Conservation (phyloP, 306 rosid species). For the Acacia acuminata region DNA sequence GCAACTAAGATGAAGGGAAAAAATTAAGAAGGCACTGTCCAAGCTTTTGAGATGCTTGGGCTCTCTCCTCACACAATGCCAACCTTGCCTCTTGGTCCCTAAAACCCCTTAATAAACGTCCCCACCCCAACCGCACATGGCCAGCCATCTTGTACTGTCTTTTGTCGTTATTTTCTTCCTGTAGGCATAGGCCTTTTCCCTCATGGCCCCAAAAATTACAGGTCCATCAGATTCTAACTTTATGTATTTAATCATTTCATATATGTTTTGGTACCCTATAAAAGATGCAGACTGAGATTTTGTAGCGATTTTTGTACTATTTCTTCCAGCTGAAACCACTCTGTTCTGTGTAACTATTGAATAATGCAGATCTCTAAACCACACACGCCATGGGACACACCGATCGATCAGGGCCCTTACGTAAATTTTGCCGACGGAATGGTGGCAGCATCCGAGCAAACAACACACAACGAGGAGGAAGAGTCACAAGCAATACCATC, state of each 20-base stretch:
- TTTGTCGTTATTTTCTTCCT: not conserved
- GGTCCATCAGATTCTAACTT: not conserved
- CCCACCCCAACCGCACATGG: not conserved
- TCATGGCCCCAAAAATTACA: not conserved
- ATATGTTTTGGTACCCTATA: not conserved
- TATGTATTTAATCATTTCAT: not conserved
- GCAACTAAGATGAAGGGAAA: not conserved
- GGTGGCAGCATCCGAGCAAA: conserved; percentile 73
- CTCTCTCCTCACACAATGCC: not conserved
- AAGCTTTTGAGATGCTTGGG: not conserved
- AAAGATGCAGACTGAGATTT: conserved; percentile 18
- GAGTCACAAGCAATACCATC: conserved; percentile 40
- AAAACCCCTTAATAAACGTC: not conserved
- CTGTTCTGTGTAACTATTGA: conserved; percentile 33
- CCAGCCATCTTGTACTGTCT: not conserved
- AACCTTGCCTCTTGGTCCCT: not conserved
- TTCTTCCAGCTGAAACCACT: conserved; percentile 34
- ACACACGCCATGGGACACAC: conserved; percentile 38
- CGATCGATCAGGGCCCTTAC: conserved; percentile 87
- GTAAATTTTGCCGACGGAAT: conserved; percentile 73
- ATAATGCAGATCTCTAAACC: conserved; percentile 46
- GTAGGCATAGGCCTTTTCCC: not conserved
- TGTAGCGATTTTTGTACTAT: conserved; percentile 2
- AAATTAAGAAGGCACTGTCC: not conserved
- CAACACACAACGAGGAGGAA: conserved; percentile 33